A percentile compares a stretch with the other conserved stretches of the same genome.
Evolutionary conservation across 148 eudicot genomes (phyloP).

Genomic region (Nepenthes mirabilis): DNA sequence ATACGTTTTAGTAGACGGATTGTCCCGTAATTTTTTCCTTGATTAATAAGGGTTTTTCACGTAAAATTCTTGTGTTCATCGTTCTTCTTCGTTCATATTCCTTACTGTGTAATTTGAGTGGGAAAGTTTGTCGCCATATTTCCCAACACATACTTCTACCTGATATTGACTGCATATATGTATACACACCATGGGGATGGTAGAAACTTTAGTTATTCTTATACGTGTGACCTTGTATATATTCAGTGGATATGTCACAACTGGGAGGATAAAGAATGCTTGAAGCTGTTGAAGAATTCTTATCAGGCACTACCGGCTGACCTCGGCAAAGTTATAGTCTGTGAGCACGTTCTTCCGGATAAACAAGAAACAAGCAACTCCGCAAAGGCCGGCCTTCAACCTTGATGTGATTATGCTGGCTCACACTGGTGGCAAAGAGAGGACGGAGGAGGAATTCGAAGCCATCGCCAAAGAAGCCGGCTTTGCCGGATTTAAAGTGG

Average conservation of each 20-base stretch:
- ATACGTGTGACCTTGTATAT: no score
- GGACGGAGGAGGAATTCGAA: conserved; percentile 9
- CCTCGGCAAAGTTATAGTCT: conserved; percentile 19
- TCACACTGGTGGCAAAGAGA: conserved; percentile 16
- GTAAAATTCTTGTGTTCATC: no score
- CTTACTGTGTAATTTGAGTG: no score
- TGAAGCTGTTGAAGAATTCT: conserved; percentile 19
- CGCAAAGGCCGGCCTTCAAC: conserved; percentile 1
- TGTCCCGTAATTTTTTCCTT: no score
- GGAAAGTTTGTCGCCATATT: no score
- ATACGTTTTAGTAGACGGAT: no score
- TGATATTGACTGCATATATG: no score
- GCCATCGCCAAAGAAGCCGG: not conserved
- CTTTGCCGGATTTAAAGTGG: not conserved
- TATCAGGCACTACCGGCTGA: conserved; percentile 12
- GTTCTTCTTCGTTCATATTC: no score
- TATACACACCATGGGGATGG: no score
- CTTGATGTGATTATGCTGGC: conserved; percentile 4
- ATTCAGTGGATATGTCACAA: conserved; percentile 21
- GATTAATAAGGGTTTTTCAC: no score
- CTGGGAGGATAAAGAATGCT: conserved; percentile 23
- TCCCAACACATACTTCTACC: no score
- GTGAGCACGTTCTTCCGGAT: conserved; percentile 13
- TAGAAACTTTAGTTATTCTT: no score
- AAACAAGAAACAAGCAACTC: conserved; percentile 4